Evolutionary conservation across 2,329 filamentous ascomycete species (phyloP).

Genomic region (Fonsecaea erecta): DNA sequence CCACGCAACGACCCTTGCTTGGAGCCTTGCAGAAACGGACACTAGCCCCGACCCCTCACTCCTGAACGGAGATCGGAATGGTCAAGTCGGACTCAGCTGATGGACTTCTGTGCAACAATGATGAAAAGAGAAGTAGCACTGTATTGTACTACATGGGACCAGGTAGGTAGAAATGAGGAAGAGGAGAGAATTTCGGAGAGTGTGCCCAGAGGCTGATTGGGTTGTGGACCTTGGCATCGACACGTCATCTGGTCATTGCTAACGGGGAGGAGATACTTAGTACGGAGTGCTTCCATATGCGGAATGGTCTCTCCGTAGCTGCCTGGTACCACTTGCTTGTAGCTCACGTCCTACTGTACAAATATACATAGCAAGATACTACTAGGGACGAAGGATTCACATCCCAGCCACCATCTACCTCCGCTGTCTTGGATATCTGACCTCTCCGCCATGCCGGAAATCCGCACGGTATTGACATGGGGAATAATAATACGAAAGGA

Average conservation of each 20-base stretch:
- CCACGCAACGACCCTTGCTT: not conserved
- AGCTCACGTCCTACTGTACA: not conserved
- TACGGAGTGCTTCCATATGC: not conserved
- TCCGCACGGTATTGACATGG: not conserved
- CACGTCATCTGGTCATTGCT: not conserved
- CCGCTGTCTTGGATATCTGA: slow-evolving; percentile 1
- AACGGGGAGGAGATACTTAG: not conserved
- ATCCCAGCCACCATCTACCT: slow-evolving; percentile 8
- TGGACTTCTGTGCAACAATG: not conserved
- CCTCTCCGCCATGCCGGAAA: not conserved
- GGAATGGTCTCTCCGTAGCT: not conserved
- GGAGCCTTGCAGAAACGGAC: slow-evolving; percentile 3
- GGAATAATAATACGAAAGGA: not conserved
- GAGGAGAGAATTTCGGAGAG: not conserved
- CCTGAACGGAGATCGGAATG: not conserved
- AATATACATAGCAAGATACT: not conserved
- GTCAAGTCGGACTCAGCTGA: not conserved
- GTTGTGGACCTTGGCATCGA: not conserved
- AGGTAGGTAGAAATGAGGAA: not conserved
- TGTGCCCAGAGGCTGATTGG: not conserved
- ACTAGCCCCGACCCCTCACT: not conserved
- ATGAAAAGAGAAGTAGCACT: not conserved
- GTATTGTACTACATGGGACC: not conserved
- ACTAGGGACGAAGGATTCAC: not conserved
- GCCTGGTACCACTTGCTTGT: not conserved